Base-by-base conservation (phyloP, 768 basidiomycete species). In the Pulveroboletus ravenelii region DNA sequence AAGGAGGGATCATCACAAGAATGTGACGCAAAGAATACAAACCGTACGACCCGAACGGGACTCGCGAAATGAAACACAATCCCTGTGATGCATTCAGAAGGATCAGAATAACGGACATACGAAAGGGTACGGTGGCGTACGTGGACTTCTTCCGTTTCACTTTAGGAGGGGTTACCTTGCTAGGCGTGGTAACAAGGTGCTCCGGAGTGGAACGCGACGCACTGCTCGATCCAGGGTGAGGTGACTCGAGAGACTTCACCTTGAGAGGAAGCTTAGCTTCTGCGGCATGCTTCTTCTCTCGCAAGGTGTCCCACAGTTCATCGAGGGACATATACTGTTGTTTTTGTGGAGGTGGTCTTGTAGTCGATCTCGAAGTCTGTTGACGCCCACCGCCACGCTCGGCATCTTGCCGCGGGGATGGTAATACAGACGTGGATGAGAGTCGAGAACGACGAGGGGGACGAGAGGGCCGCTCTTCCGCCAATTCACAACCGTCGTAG, bases 261-360 rank as follows among this genome's bases (percentile, higher is more conserved):
- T 88, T 88, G 29, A 81, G 77, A 45, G 79, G 80, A 58, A 82
- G 77, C 57, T 80, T 80, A 38, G 82, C 83, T 75, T 87, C 82
- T 57, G 77, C 77, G 55, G 72, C 75, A 44, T 80, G 80, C 66
- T 87, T 88, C 67, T 78, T 73, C 63, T 78, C 76, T 40, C 84
- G 77, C 46, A 88, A 76, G 48, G 77, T 74, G 50, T 70, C 76
- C 86, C 86, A 88, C n/a, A 88, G 66, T 18, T 78, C 70, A 58
- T 85, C 77, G 54, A 87, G 68, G 13, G 69, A 69, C 10, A 54
- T 59, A 41, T 53, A 56, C 29, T 70, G 66, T 23, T 61, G 59
- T 42, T 61, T 61, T 31, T 50, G 53, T 42, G 55, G 51, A 30
- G n/a, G 51, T 15, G 54, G 53, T 27, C 38, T 45, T 14, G 59